Base-by-base conservation (phyloP, 179 eudicot genomes). In the Corrigiola litoralis region DNA sequence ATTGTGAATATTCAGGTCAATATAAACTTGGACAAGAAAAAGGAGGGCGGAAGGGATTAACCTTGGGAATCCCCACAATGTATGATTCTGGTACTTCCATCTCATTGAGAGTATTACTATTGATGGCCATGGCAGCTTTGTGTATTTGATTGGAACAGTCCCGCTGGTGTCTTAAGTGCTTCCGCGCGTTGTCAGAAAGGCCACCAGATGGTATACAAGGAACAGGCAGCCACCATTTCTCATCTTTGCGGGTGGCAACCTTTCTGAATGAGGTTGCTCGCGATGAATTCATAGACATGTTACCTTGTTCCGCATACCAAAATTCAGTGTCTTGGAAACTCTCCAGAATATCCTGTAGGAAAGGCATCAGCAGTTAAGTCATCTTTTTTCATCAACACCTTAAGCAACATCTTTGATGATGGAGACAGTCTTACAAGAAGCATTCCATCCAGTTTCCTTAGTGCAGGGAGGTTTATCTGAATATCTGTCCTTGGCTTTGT, bases 221-320 rank as follows among this genome's bases (percentile, higher is more conserved):
- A 42, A 90, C 79, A 0, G 97, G 99, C 53, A 94, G 61, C 99
- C 99, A 94, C 99, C 99, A 94, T 45, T 88, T 95, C 63, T 91
- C 97, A 37, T 88, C 97, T 65, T 80, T 81, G 21, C 97, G 63
- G 33, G 78, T 72, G 25, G 66, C 74, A 3, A 83, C 78, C 66
- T 84, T 69, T 73, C 97, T 75, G 69, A 88, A 90, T 4, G 99
- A 95, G 40, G 86, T 81, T 3, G 81, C 49, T 11, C 85, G 72
- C 0, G 80, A 66, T 37, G 87, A 70, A 23, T 66, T 75, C 44
- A 73, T 78, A 0, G 90, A 81, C 84, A 68, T 76, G 63, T 85
- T 85, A 40, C 96, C 97, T 54, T 86, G 86, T 33, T 95, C 92
- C 13, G 72, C 89, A 41, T 95, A 95, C 94, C 96, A 88, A 53